Percentiles rank a stretch among this genome's conserved stretches.
phyloP scores from a whole-genome alignment of 345 rosid species.

The Cardiospermum halicacabum region DNA sequence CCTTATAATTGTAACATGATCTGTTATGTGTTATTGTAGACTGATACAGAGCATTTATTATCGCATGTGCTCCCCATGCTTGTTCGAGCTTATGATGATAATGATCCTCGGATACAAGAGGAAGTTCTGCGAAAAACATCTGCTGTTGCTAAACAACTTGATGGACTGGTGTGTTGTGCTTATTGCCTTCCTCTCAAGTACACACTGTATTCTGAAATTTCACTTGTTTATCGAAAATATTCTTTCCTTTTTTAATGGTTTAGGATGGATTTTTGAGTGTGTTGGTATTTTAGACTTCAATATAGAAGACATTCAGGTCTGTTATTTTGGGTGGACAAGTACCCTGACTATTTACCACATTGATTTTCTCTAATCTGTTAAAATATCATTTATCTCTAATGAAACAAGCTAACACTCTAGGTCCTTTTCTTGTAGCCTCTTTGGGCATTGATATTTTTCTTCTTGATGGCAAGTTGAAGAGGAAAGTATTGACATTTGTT shows the following conservation, averaged over 20 bases:
- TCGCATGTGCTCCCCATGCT: constrained; percentile 75
- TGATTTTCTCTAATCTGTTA: not conserved
- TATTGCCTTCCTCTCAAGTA: not conserved
- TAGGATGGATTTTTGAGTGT: not conserved
- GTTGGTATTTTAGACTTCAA: not conserved
- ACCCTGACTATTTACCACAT: not conserved
- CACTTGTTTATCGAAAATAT: not conserved
- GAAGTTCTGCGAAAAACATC: constrained; percentile 76
- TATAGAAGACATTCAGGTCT: not conserved
- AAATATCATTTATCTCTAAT: not conserved
- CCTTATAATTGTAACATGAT: constrained; percentile 13
- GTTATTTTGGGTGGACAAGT: not conserved
- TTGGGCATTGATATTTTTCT: not conserved
- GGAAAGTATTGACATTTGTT: constrained; percentile 4
- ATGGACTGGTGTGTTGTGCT: constrained; percentile 60
- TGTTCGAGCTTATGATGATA: constrained; percentile 91
- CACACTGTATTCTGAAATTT: not conserved
- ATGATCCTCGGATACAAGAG: constrained; percentile 94
- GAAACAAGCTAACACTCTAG: not conserved
- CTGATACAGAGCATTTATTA: constrained; percentile 58
- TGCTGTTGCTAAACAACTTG: constrained; percentile 73
- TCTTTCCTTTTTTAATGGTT: not conserved
- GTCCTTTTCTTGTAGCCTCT: not conserved
- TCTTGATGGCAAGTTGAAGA: not conserved
- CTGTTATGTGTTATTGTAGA: constrained; percentile 43